These are phyloP conservation scores for Lodderomyces beijingensis DNA, from an alignment of 1,139 yeast species.

Conservation along the genomic window DNA sequence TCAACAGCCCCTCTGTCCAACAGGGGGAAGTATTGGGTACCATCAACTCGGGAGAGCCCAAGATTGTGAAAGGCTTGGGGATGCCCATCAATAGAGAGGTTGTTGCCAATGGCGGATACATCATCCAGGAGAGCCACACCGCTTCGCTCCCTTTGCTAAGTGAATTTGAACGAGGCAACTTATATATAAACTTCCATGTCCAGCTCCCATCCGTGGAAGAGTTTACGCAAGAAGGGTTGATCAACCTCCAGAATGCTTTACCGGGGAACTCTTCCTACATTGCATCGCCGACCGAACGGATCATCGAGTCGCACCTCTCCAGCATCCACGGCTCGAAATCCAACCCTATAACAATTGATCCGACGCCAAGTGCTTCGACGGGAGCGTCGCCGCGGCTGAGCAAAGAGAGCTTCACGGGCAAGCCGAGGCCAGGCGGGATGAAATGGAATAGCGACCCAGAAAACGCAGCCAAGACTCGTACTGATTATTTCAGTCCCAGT, in stretches of 20 bases:
- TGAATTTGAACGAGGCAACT: conserved; percentile 30
- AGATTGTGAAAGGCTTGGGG: conserved; percentile 48
- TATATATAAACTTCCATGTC: conserved; percentile 40
- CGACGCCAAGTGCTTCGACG: conserved; percentile 3
- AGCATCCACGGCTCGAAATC: conserved; percentile 17
- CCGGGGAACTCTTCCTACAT: conserved; percentile 14
- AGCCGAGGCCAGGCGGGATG: background rate
- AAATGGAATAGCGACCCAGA: background rate
- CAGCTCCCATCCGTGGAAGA: conserved; percentile 29
- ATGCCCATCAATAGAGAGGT: conserved; percentile 55
- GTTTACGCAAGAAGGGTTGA: conserved; percentile 23
- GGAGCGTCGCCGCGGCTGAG: conserved; percentile 6
- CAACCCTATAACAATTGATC: conserved; percentile 7
- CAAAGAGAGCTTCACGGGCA: background rate
- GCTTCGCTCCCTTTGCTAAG: background rate
- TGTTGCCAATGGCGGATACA: conserved; percentile 24
- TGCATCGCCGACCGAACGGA: conserved; percentile 6
- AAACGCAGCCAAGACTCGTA: too few relatives aligned
- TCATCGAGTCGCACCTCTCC: conserved; percentile 20
- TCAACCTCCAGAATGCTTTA: conserved; percentile 20
- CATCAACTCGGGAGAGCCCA: conserved; percentile 42
- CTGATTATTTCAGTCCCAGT: too few relatives aligned
- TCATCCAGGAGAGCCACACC: conserved; percentile 8
- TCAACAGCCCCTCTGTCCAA: conserved; percentile 26
- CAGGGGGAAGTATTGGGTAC: conserved; percentile 47